These are phyloP conservation scores for Lycium barbarum DNA, from an alignment of 257 asterid species.

Conservation along the genomic window DNA sequence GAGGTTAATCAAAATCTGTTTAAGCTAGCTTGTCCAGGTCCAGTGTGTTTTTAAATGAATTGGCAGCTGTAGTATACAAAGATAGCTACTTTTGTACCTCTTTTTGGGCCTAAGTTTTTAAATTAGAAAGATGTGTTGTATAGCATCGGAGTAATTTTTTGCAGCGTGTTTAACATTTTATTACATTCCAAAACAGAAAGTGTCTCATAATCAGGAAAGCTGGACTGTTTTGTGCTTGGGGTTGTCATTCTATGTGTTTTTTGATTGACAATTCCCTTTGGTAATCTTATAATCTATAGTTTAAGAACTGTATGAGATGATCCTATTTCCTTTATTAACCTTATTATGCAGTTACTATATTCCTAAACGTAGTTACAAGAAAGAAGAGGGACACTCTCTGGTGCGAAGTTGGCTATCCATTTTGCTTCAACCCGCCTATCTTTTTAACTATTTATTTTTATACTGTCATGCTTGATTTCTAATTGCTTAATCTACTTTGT, in stretches of 20 bases:
- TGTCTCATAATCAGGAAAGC: constrained; percentile 8
- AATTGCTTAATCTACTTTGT: background rate
- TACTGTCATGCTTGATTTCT: background rate
- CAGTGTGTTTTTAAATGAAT: constrained; percentile 1
- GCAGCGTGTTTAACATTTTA: background rate
- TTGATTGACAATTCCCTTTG: background rate
- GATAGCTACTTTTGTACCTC: background rate
- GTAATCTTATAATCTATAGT: background rate
- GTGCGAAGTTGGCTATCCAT: constrained; percentile 13
- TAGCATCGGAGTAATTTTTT: background rate
- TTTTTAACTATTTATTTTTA: constrained; percentile 7
- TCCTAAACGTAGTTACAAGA: background rate
- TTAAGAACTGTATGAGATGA: background rate
- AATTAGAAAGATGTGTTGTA: background rate
- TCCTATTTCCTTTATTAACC: background rate
- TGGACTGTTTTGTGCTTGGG: background rate
- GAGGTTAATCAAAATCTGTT: constrained; percentile 9
- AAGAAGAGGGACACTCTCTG: background rate
- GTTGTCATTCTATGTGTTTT: background rate
- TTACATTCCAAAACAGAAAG: background rate
- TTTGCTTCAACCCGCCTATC: constrained; percentile 21
- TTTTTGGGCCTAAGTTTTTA: background rate
- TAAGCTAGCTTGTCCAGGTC: constrained; percentile 11
- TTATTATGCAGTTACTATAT: background rate
- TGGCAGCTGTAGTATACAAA: background rate